These are phyloP conservation scores for Geotrichum reessii DNA, from an alignment of 1,139 yeast genomes.

Conservation along the genomic window DNA sequence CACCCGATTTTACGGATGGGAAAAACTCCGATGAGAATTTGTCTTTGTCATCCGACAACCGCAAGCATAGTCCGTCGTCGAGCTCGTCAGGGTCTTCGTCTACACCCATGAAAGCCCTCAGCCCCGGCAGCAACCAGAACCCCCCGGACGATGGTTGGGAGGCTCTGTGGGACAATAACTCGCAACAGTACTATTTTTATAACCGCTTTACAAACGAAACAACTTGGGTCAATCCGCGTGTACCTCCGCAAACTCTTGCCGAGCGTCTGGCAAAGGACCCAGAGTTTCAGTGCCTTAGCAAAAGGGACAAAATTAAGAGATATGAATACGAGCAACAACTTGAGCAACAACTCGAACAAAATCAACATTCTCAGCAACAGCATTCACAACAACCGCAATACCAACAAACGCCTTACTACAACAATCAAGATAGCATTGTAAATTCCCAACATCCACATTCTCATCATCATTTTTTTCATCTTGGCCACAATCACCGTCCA, in stretches of 20 bases:
- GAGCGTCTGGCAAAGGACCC: slow-evolving; percentile 22
- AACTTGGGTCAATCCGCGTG: slow-evolving; percentile 32
- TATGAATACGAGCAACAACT: slow-evolving; percentile 19
- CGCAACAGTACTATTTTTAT: slow-evolving; percentile 28
- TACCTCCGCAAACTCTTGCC: slow-evolving; percentile 17
- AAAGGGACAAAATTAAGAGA: slow-evolving; percentile 20
- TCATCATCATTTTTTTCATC: background rate
- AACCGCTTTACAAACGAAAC: slow-evolving; percentile 28
- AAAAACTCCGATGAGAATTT: background rate
- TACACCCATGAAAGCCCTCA: background rate
- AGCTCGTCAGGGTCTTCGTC: background rate
- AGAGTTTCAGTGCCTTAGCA: slow-evolving; percentile 20
- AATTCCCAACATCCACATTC: background rate
- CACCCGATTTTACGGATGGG: background rate
- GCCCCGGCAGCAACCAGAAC: background rate
- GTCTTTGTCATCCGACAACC: background rate
- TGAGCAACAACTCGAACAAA: no score
- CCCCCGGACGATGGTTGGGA: slow-evolving; percentile 31
- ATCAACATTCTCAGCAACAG: no score
- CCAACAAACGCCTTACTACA: background rate
- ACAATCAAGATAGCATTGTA: background rate
- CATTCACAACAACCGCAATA: background rate
- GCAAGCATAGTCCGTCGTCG: background rate
- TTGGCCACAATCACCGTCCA: slow-evolving; percentile 1
- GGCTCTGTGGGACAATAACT: slow-evolving; percentile 29